Percentiles rank a stretch among this genome's conserved stretches.
These are phyloP conservation scores for Ganoderma meredithae DNA, from an alignment of 1,284 basidiomycete species.

Conservation along the genomic window DNA sequence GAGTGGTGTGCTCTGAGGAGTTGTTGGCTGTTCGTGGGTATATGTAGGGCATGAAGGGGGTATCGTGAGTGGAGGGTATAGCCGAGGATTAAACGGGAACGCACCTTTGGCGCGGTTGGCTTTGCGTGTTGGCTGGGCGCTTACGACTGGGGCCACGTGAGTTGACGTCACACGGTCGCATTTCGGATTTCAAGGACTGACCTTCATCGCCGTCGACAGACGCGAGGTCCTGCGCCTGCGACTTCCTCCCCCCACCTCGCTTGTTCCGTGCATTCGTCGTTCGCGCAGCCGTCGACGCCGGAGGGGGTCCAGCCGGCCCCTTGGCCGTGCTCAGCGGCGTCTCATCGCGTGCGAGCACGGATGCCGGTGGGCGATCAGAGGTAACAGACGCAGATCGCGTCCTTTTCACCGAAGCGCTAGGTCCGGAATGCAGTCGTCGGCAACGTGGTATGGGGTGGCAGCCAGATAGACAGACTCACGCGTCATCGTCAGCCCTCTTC, in stretches of 20 bases:
- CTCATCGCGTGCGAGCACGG: slow-evolving; percentile 53
- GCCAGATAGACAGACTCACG: slow-evolving; percentile 51
- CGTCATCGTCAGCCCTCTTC: slow-evolving; percentile 75
- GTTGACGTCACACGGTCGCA: slow-evolving; percentile 40
- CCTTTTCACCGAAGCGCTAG: slow-evolving; percentile 67
- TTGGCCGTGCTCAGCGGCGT: slow-evolving; percentile 45
- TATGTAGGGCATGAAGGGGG: slow-evolving; percentile 39
- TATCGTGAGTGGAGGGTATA: slow-evolving; percentile 42
- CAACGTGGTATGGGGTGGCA: slow-evolving; percentile 23
- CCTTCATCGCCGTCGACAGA: slow-evolving; percentile 71
- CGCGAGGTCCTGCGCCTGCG: slow-evolving; percentile 45
- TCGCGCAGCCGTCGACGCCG: slow-evolving; percentile 38
- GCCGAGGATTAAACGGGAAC: slow-evolving; percentile 52
- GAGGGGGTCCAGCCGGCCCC: slow-evolving; percentile 35
- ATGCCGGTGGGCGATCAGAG: slow-evolving; percentile 59
- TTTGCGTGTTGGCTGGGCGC: slow-evolving; percentile 41
- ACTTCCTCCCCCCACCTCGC: slow-evolving; percentile 57
- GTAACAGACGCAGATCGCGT: slow-evolving; percentile 74
- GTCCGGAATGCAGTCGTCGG: slow-evolving; percentile 26
- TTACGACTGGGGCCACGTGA: slow-evolving; percentile 49
- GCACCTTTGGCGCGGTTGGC: slow-evolving; percentile 56
- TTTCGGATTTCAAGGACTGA: slow-evolving; percentile 43
- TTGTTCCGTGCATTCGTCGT: slow-evolving; percentile 49
- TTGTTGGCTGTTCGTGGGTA: slow-evolving; percentile 41
- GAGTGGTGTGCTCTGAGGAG: slow-evolving; percentile 33